These are phyloP conservation scores for Triticum urartu DNA, from an alignment of 176 grass and related monocot species.

Conservation along the genomic window DNA sequence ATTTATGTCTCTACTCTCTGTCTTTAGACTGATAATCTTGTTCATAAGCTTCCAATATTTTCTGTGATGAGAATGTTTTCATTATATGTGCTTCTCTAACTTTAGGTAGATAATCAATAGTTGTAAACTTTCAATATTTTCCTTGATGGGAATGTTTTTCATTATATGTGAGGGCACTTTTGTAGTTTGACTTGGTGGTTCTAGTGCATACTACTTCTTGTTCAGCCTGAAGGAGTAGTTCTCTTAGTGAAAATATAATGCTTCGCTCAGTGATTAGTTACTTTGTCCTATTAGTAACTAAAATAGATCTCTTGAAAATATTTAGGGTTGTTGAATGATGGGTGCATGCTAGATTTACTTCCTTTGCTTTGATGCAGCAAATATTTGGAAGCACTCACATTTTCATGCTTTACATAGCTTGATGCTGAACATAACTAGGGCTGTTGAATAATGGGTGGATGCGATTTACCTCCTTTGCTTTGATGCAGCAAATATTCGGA, in stretches of 20 bases:
- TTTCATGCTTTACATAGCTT: conserved; percentile 80
- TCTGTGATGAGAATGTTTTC: conserved; percentile 1
- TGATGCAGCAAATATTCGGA: conserved; percentile 82
- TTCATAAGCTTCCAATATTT: conserved; percentile 10
- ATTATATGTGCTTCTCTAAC: conserved; percentile 10
- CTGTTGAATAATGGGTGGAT: conserved; percentile 21
- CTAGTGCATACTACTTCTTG: conserved; percentile 13
- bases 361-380: conserved; percentile 52
- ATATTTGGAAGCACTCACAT: conserved; percentile 71
- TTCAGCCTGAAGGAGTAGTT: conserved; percentile 2
- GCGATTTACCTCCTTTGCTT: conserved; percentile 24
- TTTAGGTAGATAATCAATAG: conserved; percentile 1
- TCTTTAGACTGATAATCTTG: conserved; percentile 8
- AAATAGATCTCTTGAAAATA: conserved; percentile 4
- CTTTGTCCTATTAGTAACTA: conserved; percentile 8
- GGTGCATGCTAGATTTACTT: conserved; percentile 1
- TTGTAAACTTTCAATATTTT: conserved; percentile 14
- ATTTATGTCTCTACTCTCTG: conserved; percentile 3
- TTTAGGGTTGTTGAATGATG: not conserved
- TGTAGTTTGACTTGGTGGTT: conserved; percentile 10
- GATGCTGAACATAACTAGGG: conserved; percentile 38
- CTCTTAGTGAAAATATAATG: not conserved
- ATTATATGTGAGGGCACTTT: not conserved
- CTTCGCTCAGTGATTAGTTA: not conserved
- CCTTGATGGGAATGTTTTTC: conserved; percentile 15